phyloP scores from a whole-genome alignment of 192 early-diverging fungal genomes.

The Backusella morwellensis region DNA sequence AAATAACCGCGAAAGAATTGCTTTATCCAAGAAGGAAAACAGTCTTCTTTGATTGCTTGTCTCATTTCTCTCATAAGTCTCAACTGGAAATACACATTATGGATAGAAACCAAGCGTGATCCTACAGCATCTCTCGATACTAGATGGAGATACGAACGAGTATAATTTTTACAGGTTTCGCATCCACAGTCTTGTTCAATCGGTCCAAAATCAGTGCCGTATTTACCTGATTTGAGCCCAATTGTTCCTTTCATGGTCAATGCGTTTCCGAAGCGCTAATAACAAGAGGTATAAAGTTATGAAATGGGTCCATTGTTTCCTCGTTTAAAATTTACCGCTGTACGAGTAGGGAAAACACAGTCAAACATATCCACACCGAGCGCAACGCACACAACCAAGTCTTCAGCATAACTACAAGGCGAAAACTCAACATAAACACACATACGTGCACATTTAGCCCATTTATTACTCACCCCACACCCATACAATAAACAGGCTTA shows the following conservation, averaged over 20 bases:
- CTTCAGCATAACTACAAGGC: slow-evolving; percentile 63
- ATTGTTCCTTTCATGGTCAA: slow-evolving; percentile 72
- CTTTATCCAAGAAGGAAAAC: slow-evolving; percentile 68
- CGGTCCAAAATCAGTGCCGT: slow-evolving; percentile 61
- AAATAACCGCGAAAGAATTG: slow-evolving; percentile 68
- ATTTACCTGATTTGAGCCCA: slow-evolving; percentile 61
- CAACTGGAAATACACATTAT: slow-evolving; percentile 86
- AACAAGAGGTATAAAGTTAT: background rate
- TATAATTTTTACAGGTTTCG: slow-evolving; percentile 70
- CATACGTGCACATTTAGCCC: background rate
- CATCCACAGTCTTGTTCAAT: slow-evolving; percentile 80
- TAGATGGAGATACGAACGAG: slow-evolving; percentile 72
- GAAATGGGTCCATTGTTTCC: background rate
- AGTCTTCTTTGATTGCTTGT: slow-evolving; percentile 62
- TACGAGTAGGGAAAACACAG: slow-evolving; percentile 88
- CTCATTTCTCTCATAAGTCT: slow-evolving; percentile 79
- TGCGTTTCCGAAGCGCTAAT: slow-evolving; percentile 79
- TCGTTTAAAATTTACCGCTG: slow-evolving; percentile 50
- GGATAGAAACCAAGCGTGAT: slow-evolving; percentile 77
- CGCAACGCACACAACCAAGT: slow-evolving; percentile 82
- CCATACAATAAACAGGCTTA: slow-evolving; percentile 93
- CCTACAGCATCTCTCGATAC: slow-evolving; percentile 71
- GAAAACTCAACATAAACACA: background rate
- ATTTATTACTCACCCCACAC: slow-evolving; percentile 61
- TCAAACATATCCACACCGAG: slow-evolving; percentile 92